Percentiles rank a stretch among this genome's conserved stretches.
These are phyloP conservation scores for Taxillus chinensis DNA, from an alignment of 164 flowering plant genomes.

Conservation along the genomic window DNA sequence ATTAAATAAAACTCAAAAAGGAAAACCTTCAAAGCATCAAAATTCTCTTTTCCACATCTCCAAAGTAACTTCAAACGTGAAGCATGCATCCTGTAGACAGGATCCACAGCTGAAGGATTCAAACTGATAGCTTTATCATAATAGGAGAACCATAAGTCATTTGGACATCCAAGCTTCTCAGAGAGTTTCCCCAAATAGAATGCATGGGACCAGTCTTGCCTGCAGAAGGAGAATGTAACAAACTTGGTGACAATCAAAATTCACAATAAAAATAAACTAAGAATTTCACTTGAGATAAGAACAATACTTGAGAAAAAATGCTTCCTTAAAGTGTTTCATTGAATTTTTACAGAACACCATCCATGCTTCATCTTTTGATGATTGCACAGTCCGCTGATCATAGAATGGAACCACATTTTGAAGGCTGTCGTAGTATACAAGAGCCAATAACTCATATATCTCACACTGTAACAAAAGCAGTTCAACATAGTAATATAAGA, in stretches of 20 bases:
- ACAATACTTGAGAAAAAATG: slow-evolving; percentile 63
- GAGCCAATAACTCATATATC: slow-evolving; percentile 86
- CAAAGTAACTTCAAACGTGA: slow-evolving; percentile 83
- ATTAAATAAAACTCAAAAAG: not conserved
- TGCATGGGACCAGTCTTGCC: slow-evolving; percentile 94
- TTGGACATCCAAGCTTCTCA: slow-evolving; percentile 71
- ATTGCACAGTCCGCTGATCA: slow-evolving; percentile 73
- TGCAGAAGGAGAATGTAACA: slow-evolving; percentile 14
- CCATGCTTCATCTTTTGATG: slow-evolving; percentile 69
- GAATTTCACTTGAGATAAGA: not conserved
- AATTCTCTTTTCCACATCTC: slow-evolving; percentile 46
- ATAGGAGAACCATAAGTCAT: slow-evolving; percentile 56
- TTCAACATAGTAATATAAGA: slow-evolving; percentile 1
- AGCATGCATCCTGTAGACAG: slow-evolving; percentile 95
- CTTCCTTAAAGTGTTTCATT: slow-evolving; percentile 82
- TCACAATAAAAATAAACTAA: slow-evolving; percentile 6
- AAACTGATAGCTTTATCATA: slow-evolving; percentile 69
- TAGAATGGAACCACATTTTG: slow-evolving; percentile 94
- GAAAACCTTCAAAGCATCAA: slow-evolving; percentile 56
- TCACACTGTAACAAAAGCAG: slow-evolving; percentile 47
- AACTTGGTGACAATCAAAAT: not conserved
- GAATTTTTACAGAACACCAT: slow-evolving; percentile 66
- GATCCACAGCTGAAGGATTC: slow-evolving; percentile 92
- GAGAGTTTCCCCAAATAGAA: slow-evolving; percentile 88
- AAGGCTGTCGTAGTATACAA: slow-evolving; percentile 93